phyloP scores from a whole-genome alignment of 352 stramenopile species.

The Globisporangium lucens region DNA sequence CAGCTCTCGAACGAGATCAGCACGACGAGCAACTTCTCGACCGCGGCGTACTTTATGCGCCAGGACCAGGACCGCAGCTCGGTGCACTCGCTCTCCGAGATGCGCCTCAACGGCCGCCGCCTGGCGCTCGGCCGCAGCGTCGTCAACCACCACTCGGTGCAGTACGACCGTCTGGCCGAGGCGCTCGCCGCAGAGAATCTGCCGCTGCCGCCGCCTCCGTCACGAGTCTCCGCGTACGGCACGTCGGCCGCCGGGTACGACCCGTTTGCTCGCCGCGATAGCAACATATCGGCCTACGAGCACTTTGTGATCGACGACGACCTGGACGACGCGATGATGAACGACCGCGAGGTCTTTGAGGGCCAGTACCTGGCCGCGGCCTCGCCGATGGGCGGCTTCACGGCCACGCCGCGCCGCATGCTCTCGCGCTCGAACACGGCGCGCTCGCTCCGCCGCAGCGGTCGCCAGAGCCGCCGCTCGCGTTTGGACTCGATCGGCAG shows the following conservation, averaged over 20 bases:
- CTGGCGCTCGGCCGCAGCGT: slow-evolving; percentile 49
- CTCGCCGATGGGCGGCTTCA: slow-evolving; percentile 15
- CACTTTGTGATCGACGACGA: slow-evolving; percentile 55
- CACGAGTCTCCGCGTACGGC: slow-evolving; percentile 65
- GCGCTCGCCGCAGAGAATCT: slow-evolving; percentile 36
- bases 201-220: slow-evolving; percentile 48
- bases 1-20: slow-evolving; percentile 45
- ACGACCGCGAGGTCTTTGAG: slow-evolving; percentile 36
- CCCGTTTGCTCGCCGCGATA: slow-evolving; percentile 38
- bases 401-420: slow-evolving; percentile 14
- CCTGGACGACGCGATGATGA: background rate
- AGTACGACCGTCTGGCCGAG: slow-evolving; percentile 45
- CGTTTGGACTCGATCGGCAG: background rate
- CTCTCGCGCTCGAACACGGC: slow-evolving; percentile 15
- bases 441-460: background rate
- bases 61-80: slow-evolving; percentile 29
- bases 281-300: slow-evolving; percentile 50
- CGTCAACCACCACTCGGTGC: slow-evolving; percentile 63
- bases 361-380: slow-evolving; percentile 34
- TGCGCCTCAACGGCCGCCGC: slow-evolving; percentile 32
- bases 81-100: slow-evolving; percentile 35
- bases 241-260: slow-evolving; percentile 46
- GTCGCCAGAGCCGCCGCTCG: background rate
- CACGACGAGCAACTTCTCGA: slow-evolving; percentile 8
- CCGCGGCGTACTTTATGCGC: slow-evolving; percentile 48